Percentiles rank a stretch among this genome's conserved stretches.
Conservation (phyloP, 148 eudicot species). For the Rhododendron simsii region DNA sequence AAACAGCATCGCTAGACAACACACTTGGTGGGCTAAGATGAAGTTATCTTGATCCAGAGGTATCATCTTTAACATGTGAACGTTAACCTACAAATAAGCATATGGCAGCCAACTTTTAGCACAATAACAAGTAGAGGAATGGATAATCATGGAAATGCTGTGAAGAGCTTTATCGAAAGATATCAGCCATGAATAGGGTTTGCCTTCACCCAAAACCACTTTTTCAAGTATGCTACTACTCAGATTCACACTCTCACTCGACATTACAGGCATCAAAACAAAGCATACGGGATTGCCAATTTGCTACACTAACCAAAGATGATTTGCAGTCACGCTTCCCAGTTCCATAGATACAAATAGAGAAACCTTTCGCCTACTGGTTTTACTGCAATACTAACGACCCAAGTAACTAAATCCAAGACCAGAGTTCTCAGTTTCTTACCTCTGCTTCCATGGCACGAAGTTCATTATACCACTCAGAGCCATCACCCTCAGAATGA, state of each 20-base stretch:
- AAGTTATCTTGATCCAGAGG: constrained; percentile 59
- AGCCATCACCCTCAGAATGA: constrained; percentile 26
- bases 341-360: background rate
- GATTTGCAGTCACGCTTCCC: background rate
- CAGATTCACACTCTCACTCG: background rate
- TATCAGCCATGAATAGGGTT: background rate
- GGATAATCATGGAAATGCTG: background rate
- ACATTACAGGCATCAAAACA: background rate
- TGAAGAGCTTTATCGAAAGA: background rate
- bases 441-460: constrained; percentile 99
- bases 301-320: background rate
- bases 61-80: constrained; percentile 55
- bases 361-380: background rate
- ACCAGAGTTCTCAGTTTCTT: constrained; percentile 17
- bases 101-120: background rate
- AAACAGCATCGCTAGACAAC: constrained; percentile 83
- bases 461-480: constrained; percentile 76
- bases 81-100: constrained; percentile 57
- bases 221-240: background rate
- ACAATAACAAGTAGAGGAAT: background rate
- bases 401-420: background rate
- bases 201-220: background rate
- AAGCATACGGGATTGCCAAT: background rate
- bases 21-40: constrained; percentile 71
- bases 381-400: background rate